Evolutionary conservation across 495 filamentous ascomycete species (phyloP).

Genomic region (Aspergillus avenaceus): DNA sequence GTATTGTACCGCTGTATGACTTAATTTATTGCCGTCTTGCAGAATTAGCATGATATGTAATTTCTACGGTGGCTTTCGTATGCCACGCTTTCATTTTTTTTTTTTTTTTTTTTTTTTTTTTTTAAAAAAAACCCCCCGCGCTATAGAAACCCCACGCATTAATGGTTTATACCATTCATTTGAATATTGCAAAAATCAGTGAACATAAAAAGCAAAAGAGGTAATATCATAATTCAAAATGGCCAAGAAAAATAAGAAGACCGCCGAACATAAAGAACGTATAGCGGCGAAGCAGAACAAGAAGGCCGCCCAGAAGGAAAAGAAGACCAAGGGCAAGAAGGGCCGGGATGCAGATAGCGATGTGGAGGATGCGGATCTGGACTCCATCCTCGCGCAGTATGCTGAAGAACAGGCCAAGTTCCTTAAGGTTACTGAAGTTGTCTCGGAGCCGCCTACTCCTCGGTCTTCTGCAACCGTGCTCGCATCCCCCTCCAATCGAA

Average conservation of each 20-base stretch:
- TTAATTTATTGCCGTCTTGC: too few relatives aligned
- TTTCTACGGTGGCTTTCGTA: too few relatives aligned
- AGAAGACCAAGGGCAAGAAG: constrained; percentile 57
- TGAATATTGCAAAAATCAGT: not conserved
- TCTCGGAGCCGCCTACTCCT: constrained; percentile 70
- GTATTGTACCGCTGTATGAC: too few relatives aligned
- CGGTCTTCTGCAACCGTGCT: constrained; percentile 76
- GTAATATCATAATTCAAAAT: constrained; percentile 20
- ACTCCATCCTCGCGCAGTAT: constrained; percentile 94
- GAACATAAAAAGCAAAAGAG: not conserved
- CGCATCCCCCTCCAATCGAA: constrained; percentile 76
- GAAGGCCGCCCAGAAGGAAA: constrained; percentile 72
- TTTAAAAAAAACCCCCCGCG: too few relatives aligned
- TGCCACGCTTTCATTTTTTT: too few relatives aligned
- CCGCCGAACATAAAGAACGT: constrained; percentile 52
- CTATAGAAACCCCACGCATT: constrained; percentile 2
- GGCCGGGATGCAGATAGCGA: constrained; percentile 66
- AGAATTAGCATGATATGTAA: too few relatives aligned
- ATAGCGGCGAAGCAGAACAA: constrained; percentile 51
- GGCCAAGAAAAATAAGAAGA: constrained; percentile 54
- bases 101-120: too few relatives aligned
- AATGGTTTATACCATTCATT: not conserved
- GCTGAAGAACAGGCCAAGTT: constrained; percentile 79
- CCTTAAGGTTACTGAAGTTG: constrained; percentile 83
- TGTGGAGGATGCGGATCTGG: constrained; percentile 88